Conservation (phyloP, 768 basidiomycete species). For the Lentinus tigrinus region DNA sequence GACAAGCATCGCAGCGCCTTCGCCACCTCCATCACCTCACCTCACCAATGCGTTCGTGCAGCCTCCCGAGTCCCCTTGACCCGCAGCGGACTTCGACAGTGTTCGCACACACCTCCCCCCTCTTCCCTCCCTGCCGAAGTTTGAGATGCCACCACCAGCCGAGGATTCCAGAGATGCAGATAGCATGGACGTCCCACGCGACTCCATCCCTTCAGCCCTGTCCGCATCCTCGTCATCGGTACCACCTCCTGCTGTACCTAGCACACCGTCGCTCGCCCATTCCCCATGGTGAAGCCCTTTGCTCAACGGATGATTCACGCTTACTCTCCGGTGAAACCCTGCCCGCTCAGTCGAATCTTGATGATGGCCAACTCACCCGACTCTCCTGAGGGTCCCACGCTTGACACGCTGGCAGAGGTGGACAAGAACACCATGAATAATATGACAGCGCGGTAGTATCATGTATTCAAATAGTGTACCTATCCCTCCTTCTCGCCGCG, state of each 20-base stretch:
- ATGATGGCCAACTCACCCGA: slow-evolving; percentile 59
- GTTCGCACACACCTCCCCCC: slow-evolving; percentile 32
- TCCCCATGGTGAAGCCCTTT: slow-evolving; percentile 72
- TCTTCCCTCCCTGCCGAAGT: slow-evolving; percentile 20
- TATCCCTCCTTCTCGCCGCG: no score
- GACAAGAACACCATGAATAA: slow-evolving; percentile 19
- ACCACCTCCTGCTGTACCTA: slow-evolving; percentile 13
- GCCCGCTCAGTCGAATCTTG: slow-evolving; percentile 77
- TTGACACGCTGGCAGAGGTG: slow-evolving; percentile 22
- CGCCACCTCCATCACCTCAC: slow-evolving; percentile 39
- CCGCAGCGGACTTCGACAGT: slow-evolving; percentile 54
- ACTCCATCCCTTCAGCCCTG: no score
- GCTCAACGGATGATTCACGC: slow-evolving; percentile 72
- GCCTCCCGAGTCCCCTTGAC: slow-evolving; percentile 73
- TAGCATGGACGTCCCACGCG: slow-evolving; percentile 5
- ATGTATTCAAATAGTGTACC: no score
- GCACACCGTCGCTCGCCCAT: slow-evolving; percentile 42
- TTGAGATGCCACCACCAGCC: slow-evolving; percentile 16
- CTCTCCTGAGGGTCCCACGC: slow-evolving; percentile 18
- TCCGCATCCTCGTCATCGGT: background rate
- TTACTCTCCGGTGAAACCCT: slow-evolving; percentile 79
- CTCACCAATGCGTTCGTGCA: slow-evolving; percentile 73
- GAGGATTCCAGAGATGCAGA: slow-evolving; percentile 1
- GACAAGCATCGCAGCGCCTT: slow-evolving; percentile 25
- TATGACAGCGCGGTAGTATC: no score